phyloP scores from a whole-genome alignment of 257 asterid species.

The Solanum piurae region DNA sequence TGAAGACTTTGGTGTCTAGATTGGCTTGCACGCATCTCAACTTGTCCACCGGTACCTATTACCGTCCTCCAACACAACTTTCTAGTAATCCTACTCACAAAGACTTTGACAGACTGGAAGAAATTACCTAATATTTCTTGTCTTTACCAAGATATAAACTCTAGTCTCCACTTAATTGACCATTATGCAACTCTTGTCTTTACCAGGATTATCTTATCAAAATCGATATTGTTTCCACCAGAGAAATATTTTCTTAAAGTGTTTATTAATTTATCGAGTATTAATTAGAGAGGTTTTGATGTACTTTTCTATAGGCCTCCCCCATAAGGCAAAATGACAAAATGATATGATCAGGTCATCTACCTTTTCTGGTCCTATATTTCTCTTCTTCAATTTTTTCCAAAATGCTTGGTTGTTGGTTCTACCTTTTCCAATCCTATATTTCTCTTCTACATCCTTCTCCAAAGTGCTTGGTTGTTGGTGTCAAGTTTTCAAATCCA shows the following conservation, averaged over 20 bases:
- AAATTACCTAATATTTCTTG: neutral
- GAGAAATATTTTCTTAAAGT: neutral
- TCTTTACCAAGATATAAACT: neutral
- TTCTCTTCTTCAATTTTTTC: too few species aligned
- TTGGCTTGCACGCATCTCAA: neutral
- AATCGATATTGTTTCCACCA: neutral
- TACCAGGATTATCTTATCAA: neutral
- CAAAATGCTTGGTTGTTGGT: neutral
- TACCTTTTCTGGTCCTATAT: too few species aligned
- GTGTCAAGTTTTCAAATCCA: neutral
- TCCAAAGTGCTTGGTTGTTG: neutral
- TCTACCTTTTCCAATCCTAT: neutral
- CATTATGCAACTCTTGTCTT: neutral
- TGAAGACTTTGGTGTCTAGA: neutral
- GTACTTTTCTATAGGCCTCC: neutral
- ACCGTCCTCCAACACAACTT: neutral
- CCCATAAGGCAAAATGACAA: neutral
- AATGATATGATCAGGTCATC: too few species aligned
- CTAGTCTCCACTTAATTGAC: neutral
- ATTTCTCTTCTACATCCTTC: neutral
- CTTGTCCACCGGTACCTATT: neutral
- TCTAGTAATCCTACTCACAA: neutral
- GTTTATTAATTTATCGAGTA: neutral
- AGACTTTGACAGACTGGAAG: neutral
- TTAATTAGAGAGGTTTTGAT: neutral